phyloP scores from a whole-genome alignment of 2,329 filamentous ascomycete species.

The Cordyceps javanica region DNA sequence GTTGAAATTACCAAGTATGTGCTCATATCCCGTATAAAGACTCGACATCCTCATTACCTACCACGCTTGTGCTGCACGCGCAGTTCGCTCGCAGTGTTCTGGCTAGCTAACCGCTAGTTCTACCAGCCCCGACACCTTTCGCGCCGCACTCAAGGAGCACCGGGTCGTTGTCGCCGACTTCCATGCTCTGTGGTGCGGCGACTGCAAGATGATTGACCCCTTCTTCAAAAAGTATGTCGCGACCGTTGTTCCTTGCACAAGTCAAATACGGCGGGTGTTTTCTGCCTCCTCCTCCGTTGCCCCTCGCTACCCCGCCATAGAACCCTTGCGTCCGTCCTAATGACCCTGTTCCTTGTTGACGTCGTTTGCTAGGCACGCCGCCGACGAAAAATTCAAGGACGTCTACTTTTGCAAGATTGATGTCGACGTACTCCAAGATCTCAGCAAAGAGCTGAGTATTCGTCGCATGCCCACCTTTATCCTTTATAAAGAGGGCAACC shows the following conservation, averaged over 20 bases:
- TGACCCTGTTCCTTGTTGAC: neutral
- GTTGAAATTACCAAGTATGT: constrained; percentile 13
- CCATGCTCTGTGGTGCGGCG: constrained; percentile 83
- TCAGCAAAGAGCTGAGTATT: constrained; percentile 68
- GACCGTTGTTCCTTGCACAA: neutral
- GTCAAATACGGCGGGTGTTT: neutral
- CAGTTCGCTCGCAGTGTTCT: too few species aligned
- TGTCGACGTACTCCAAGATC: constrained; percentile 68
- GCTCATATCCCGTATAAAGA: too few species aligned
- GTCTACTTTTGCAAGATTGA: constrained; percentile 79
- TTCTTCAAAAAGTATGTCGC: constrained; percentile 38
- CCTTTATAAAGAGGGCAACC: constrained; percentile 70
- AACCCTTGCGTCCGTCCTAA: neutral
- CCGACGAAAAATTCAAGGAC: constrained; percentile 46
- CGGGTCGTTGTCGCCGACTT: constrained; percentile 69
- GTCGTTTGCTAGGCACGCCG: neutral
- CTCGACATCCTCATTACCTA: neutral
- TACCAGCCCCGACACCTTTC: constrained; percentile 9
- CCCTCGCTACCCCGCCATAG: constrained; percentile 7
- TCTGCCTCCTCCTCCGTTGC: neutral
- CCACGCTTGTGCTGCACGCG: too few species aligned
- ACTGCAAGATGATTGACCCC: constrained; percentile 81
- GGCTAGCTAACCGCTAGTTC: neutral
- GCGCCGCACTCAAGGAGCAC: constrained; percentile 23
- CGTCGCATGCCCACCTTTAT: constrained; percentile 85